Percentiles rank a stretch among this genome's conserved stretches.
phyloP scores from a whole-genome alignment of 169 alveolate species.

The Plasmodium fragile region DNA sequence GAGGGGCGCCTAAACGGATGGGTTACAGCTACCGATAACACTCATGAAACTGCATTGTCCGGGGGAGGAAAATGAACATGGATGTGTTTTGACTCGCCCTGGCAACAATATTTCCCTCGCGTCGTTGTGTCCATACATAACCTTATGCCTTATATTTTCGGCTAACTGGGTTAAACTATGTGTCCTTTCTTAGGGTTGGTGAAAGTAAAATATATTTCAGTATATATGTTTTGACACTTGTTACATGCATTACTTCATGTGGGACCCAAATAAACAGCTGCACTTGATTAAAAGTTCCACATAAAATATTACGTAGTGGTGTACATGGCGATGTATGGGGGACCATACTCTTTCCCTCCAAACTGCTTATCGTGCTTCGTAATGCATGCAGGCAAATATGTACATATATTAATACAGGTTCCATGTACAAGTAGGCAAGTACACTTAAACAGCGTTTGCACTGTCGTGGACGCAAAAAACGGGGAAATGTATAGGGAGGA shows the following conservation, averaged over 20 bases:
- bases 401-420: not conserved
- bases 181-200: not conserved
- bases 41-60: not conserved
- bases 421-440: not conserved
- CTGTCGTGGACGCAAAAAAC: not conserved
- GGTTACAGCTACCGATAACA: not conserved
- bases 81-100: not conserved
- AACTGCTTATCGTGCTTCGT: not conserved
- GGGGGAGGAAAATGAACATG: not conserved
- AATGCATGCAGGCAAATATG: not conserved
- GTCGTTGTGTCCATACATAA: not conserved
- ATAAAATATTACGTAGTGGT: not conserved
- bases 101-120: not conserved
- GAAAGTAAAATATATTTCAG: not conserved
- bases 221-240: not conserved
- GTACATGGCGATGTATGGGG: not conserved
- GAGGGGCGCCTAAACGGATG: not conserved
- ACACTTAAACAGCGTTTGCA: not conserved
- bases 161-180: not conserved
- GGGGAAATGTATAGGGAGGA: not conserved
- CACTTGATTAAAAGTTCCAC: not conserved
- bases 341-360: not conserved
- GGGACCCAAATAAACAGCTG: not conserved
- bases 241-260: not conserved
- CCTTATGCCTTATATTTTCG: not conserved